Evolutionary conservation across 495 filamentous ascomycete species (phyloP).

Genomic region (Rhizodiscina lignyota): DNA sequence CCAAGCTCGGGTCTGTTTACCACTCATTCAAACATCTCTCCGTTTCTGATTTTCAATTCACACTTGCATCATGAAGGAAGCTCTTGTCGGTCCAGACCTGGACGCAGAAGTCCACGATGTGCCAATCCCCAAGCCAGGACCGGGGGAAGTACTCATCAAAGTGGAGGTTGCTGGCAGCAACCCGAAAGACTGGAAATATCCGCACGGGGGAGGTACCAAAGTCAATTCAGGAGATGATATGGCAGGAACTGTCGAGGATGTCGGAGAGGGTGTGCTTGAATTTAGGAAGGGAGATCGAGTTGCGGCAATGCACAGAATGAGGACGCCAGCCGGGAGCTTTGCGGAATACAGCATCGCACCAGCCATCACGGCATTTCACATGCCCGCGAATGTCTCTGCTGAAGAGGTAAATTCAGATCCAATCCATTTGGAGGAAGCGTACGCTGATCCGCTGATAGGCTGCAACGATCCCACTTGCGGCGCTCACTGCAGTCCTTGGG

Average conservation of each 20-base stretch:
- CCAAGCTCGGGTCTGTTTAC: no score
- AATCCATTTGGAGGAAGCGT: no score
- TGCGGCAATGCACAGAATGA: conserved; percentile 7
- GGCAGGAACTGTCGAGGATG: conserved; percentile 7
- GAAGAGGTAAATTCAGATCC: no score
- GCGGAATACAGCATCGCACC: conserved; percentile 7
- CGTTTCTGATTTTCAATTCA: no score
- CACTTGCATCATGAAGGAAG: conserved; percentile 53
- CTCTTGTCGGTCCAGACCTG: conserved; percentile 32
- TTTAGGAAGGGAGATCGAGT: conserved; percentile 9
- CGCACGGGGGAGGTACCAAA: conserved; percentile 10
- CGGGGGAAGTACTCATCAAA: conserved; percentile 10
- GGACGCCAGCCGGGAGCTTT: conserved; percentile 4
- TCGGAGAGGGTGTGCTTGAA: conserved; percentile 3
- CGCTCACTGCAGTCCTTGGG: conserved; percentile 54
- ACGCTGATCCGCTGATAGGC: no score
- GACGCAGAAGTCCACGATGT: conserved; percentile 21
- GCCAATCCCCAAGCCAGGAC: conserved; percentile 1
- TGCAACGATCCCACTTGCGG: conserved; percentile 54
- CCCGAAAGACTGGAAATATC: conserved; percentile 20
- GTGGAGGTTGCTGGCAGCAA: conserved; percentile 10
- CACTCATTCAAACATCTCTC: no score
- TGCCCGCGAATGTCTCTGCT: conserved; percentile 3
- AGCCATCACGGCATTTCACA: conserved; percentile 6
- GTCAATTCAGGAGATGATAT: conserved; percentile 10